Conservation (phyloP, 1,284 basidiomycete genomes). For the Trametes hirsuta region DNA sequence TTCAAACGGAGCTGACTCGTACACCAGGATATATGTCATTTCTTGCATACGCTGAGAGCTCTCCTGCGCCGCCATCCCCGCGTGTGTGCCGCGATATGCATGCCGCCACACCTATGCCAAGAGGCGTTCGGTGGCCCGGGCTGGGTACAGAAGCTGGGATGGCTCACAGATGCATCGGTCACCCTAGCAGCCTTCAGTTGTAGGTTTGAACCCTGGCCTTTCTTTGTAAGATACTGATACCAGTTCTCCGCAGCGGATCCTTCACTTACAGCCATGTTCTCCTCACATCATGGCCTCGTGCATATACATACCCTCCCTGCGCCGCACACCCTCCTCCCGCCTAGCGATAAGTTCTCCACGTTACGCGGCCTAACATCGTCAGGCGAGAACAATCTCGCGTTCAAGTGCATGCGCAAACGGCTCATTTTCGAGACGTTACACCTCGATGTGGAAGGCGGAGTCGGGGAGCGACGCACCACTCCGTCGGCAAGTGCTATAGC, state of each 20-base stretch:
- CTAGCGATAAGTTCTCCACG: slow-evolving; percentile 76
- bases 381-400: slow-evolving; percentile 92
- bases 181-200: slow-evolving; percentile 81
- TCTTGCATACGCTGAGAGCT: slow-evolving; percentile 67
- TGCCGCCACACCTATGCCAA: slow-evolving; percentile 62
- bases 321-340: slow-evolving; percentile 67
- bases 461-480: slow-evolving; percentile 81
- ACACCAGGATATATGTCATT: slow-evolving; percentile 66
- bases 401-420: slow-evolving; percentile 88
- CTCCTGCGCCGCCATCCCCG: slow-evolving; percentile 61
- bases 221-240: not conserved
- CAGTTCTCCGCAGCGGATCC: slow-evolving; percentile 57
- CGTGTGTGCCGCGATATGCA: slow-evolving; percentile 68
- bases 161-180: slow-evolving; percentile 77
- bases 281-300: slow-evolving; percentile 84
- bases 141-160: slow-evolving; percentile 79
- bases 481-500: slow-evolving; percentile 41
- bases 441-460: slow-evolving; percentile 91
- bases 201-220: slow-evolving; percentile 40
- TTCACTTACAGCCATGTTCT: slow-evolving; percentile 67
- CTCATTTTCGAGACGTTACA: slow-evolving; percentile 92
- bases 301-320: slow-evolving; percentile 75
- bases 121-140: slow-evolving; percentile 62
- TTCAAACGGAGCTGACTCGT: slow-evolving; percentile 4
- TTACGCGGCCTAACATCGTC: slow-evolving; percentile 73